Percentiles rank a stretch among this genome's conserved stretches.
phyloP scores from a whole-genome alignment of 805 yeast genomes.

The Candida caryicola region DNA sequence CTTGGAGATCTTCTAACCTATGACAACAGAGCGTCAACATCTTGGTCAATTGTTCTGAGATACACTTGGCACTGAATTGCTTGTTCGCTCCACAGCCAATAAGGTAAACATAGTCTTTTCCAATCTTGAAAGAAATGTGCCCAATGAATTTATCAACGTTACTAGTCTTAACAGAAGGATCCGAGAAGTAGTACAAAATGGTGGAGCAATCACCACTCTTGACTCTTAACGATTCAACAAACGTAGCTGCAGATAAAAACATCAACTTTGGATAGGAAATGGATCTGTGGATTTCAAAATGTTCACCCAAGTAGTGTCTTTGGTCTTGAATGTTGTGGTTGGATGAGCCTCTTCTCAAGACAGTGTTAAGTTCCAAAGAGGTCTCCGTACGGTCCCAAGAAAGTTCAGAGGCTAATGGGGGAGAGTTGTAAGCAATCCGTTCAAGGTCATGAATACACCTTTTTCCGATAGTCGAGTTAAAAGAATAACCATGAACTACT shows the following conservation, averaged over 20 bases:
- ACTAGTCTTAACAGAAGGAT: constrained; percentile 70
- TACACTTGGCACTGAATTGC: constrained; percentile 53
- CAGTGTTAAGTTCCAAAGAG: constrained; percentile 86
- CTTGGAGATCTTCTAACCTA: constrained; percentile 69
- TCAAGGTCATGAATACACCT: constrained; percentile 49
- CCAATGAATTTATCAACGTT: constrained; percentile 70
- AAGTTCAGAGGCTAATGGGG: constrained; percentile 27
- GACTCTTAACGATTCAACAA: constrained; percentile 77
- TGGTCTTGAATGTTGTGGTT: constrained; percentile 77
- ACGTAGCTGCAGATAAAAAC: constrained; percentile 79
- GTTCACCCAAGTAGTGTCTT: constrained; percentile 53
- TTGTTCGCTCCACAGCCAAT: constrained; percentile 53
- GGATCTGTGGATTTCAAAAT: constrained; percentile 48
- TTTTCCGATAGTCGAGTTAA: constrained; percentile 51
- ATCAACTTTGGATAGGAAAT: constrained; percentile 75
- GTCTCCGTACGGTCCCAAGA: constrained; percentile 74
- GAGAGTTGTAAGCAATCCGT: constrained; percentile 75
- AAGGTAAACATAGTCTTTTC: constrained; percentile 52
- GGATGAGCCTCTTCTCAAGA: constrained; percentile 85
- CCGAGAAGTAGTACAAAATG: constrained; percentile 76
- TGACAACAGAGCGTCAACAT: constrained; percentile 74
- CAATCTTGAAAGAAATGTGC: constrained; percentile 57
- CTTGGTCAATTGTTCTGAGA: constrained; percentile 65
- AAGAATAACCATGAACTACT: constrained; percentile 85
- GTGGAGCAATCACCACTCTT: constrained; percentile 78